phyloP scores from a whole-genome alignment of 352 stramenopile genomes.

The Phytophthora aleatoria region DNA sequence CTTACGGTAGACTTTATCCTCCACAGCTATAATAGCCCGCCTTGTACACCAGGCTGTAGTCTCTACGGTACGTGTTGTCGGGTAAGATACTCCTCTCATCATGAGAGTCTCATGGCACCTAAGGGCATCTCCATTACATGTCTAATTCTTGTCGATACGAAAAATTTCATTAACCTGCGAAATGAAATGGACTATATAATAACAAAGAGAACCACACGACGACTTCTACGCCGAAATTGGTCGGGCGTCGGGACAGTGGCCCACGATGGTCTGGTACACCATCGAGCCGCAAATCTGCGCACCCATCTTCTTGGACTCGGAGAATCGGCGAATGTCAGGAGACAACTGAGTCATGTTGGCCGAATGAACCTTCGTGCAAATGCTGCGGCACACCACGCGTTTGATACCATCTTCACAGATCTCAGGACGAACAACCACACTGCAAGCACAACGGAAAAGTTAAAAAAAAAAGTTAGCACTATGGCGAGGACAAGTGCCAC shows the following conservation, averaged over 20 bases:
- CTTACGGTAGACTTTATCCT: no score
- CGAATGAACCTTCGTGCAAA: conserved; percentile 45
- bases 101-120: no score
- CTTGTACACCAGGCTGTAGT: no score
- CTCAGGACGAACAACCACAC: conserved; percentile 38
- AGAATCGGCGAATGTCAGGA: conserved; percentile 31
- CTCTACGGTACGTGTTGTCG: no score
- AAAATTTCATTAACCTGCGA: no score
- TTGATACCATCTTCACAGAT: conserved; percentile 41
- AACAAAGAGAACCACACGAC: not conserved
- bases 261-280: conserved; percentile 40
- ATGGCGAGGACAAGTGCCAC: not conserved
- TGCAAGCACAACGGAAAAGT: conserved; percentile 14
- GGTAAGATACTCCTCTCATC: no score
- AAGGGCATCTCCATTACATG: no score
- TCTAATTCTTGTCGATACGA: no score
- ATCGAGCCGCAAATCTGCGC: conserved; percentile 37
- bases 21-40: no score
- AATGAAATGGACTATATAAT: no score
- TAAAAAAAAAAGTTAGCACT: conserved; percentile 15
- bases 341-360: conserved; percentile 24
- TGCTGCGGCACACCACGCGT: conserved; percentile 40
- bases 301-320: conserved; percentile 39
- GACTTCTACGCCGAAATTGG: conserved; percentile 26
- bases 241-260: conserved; percentile 30